These are phyloP conservation scores for Scutellaria galericulata DNA, from an alignment of 257 asterid genomes.

Conservation along the genomic window DNA sequence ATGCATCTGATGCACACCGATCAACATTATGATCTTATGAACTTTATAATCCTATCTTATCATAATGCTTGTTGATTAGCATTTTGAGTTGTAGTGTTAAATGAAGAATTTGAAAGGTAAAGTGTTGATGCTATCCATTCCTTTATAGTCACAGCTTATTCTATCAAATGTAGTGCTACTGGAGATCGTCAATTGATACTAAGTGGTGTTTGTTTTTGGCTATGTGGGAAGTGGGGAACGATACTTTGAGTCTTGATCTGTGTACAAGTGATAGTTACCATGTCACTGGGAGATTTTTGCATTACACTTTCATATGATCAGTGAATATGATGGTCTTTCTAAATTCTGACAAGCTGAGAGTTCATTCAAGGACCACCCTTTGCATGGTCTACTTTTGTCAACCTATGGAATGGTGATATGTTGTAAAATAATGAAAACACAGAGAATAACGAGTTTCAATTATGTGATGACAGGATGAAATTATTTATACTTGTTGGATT, in stretches of 20 bases:
- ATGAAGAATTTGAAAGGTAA: neutral
- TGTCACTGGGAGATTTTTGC: neutral
- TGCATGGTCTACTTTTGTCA: neutral
- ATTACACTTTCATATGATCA: conserved; percentile 8
- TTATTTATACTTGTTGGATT: conserved; percentile 4
- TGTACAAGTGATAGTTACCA: conserved; percentile 13
- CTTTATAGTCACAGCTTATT: neutral
- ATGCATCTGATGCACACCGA: neutral
- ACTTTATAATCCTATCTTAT: no score
- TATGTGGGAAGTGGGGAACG: conserved; percentile 6
- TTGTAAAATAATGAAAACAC: neutral
- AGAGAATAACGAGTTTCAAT: neutral
- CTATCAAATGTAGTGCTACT: neutral
- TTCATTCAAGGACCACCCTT: conserved; percentile 8
- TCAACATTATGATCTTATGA: conserved; percentile 14
- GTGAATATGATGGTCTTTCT: conserved; percentile 1
- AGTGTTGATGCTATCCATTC: neutral
- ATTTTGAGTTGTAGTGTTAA: conserved; percentile 16
- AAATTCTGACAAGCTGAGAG: neutral
- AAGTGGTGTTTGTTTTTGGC: conserved; percentile 9
- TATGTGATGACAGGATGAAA: neutral
- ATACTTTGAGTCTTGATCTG: conserved; percentile 4
- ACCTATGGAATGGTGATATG: conserved; percentile 5
- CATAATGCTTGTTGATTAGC: conserved; percentile 24
- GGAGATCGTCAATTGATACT: conserved; percentile 6